Evolutionary conservation across 208 protist species (phyloP).

Genomic region (Plasmodiophora brassicae): DNA sequence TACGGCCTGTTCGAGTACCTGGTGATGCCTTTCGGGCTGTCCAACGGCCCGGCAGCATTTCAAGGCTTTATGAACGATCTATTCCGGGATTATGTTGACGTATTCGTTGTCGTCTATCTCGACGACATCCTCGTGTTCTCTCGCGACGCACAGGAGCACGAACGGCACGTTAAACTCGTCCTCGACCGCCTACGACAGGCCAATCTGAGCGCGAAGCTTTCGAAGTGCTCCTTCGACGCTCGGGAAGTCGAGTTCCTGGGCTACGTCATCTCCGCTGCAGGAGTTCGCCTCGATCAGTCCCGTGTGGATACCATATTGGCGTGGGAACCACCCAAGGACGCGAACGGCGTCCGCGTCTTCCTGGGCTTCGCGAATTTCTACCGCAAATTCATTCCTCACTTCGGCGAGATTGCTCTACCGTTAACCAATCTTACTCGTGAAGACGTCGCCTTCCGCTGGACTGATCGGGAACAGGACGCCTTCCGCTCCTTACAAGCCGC

Average conservation of each 20-base stretch:
- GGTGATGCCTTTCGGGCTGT: slow-evolving; percentile 13
- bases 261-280: neutral
- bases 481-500: neutral
- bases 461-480: neutral
- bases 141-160: neutral
- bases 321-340: neutral
- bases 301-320: neutral
- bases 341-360: neutral
- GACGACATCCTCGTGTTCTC: slow-evolving; percentile 32
- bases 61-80: slow-evolving; percentile 35
- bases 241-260: neutral
- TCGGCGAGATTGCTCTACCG: neutral
- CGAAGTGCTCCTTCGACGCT: neutral
- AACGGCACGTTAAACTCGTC: neutral
- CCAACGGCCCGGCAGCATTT: neutral
- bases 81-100: neutral
- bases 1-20: slow-evolving; percentile 39
- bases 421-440: neutral
- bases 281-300: neutral
- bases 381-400: slow-evolving; percentile 26
- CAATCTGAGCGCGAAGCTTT: neutral
- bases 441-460: neutral
- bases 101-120: neutral
- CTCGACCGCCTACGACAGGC: neutral
- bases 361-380: neutral